Evolutionary conservation across 2,329 filamentous ascomycete species (phyloP).

Genomic region (Colletotrichum karsti): DNA sequence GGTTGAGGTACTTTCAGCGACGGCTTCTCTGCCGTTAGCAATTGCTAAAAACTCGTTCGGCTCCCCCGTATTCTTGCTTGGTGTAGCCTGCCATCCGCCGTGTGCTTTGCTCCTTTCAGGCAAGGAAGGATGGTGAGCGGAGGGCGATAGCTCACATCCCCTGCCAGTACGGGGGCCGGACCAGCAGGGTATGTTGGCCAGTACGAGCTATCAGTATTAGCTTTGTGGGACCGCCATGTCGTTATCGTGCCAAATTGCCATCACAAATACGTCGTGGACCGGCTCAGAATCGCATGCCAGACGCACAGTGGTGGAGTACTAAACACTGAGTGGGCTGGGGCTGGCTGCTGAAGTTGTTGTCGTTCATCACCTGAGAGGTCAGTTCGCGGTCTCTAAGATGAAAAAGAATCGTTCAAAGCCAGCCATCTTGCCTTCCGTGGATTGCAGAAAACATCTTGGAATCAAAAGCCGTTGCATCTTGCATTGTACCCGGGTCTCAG

Average conservation of each 20-base stretch:
- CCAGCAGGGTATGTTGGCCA: constrained; percentile 11
- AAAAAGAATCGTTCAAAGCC: too few relatives aligned
- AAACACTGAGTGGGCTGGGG: not conserved
- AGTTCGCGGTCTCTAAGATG: not conserved
- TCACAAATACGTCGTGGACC: constrained; percentile 26
- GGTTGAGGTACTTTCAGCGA: constrained; percentile 14
- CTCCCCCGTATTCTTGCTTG: constrained; percentile 4
- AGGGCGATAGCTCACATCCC: not conserved
- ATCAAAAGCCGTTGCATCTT: too few relatives aligned
- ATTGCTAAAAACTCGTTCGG: not conserved
- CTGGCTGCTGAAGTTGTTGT: not conserved
- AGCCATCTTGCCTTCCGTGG: too few relatives aligned
- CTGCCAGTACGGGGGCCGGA: constrained; percentile 7
- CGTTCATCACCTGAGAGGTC: not conserved
- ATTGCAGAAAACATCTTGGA: too few relatives aligned
- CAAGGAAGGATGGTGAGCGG: not conserved
- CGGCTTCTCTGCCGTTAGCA: not conserved
- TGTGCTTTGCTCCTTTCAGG: not conserved
- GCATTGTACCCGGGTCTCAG: too few relatives aligned
- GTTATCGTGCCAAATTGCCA: constrained; percentile 26
- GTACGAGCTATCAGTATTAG: not conserved
- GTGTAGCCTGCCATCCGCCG: not conserved
- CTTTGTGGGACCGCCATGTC: constrained; percentile 19
- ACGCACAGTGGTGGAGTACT: constrained; percentile 17
- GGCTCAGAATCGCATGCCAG: constrained; percentile 17